phyloP scores from a whole-genome alignment of 768 basidiomycete species.

The Tricholoma saponaceum region DNA sequence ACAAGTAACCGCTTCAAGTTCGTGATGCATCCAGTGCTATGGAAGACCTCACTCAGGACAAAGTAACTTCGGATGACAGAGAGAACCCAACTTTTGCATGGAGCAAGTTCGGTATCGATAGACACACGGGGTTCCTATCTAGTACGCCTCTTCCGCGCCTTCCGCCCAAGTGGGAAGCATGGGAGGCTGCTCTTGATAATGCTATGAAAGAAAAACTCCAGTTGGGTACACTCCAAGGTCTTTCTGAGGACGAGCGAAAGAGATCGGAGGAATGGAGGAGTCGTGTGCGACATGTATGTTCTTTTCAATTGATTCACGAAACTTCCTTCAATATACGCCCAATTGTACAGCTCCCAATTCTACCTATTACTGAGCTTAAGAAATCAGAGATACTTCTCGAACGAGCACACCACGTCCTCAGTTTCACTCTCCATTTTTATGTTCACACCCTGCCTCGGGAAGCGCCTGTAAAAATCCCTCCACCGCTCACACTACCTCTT shows the following conservation, averaged over 20 bases:
- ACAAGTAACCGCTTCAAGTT: no score
- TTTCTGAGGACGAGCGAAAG: conserved; percentile 31
- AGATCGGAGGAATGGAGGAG: conserved; percentile 43
- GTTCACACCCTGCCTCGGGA: conserved; percentile 59
- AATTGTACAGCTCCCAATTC: conserved; percentile 14
- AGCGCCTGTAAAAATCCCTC: conserved; percentile 61
- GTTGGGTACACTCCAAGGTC: conserved; percentile 45
- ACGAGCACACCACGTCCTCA: conserved; percentile 74
- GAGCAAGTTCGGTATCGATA: no score
- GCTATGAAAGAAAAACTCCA: conserved; percentile 42
- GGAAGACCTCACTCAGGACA: no score
- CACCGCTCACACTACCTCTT: conserved; percentile 71
- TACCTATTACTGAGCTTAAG: conserved; percentile 42
- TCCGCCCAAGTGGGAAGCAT: conserved; percentile 48
- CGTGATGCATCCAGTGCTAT: no score
- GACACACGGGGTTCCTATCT: no score
- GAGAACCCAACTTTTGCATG: no score
- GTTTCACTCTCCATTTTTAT: conserved; percentile 78
- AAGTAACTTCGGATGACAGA: no score
- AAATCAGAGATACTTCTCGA: no score
- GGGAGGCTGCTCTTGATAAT: conserved; percentile 55
- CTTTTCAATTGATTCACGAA: neutral
- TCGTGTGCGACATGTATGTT: conserved; percentile 37
- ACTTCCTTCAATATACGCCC: no score
- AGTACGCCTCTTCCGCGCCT: conserved; percentile 57